A percentile compares a stretch with the other conserved stretches of the same genome.
Conservation (phyloP, 371 early-diverging fungal species). For the Lichtheimia ornata region DNA sequence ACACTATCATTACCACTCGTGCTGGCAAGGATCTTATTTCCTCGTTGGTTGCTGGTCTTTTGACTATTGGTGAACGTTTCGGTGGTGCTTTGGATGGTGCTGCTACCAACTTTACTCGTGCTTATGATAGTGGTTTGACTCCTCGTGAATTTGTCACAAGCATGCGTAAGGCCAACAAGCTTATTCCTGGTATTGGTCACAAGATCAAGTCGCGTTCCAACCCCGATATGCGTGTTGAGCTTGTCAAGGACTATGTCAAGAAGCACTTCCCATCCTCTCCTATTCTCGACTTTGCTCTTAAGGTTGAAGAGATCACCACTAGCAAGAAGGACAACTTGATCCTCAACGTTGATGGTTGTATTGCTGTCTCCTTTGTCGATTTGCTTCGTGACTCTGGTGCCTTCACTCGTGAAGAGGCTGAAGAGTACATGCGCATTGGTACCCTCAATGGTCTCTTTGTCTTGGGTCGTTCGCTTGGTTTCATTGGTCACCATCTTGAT, state of each 20-base stretch:
- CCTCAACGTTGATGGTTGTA: slow-evolving; percentile 96
- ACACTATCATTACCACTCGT: slow-evolving; percentile 98
- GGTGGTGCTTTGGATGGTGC: slow-evolving; percentile 98
- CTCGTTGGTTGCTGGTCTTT: slow-evolving; percentile 90
- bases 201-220: slow-evolving; percentile 98
- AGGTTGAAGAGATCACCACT: slow-evolving; percentile 95
- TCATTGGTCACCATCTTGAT: slow-evolving; percentile 96
- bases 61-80: slow-evolving; percentile 96
- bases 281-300: slow-evolving; percentile 90
- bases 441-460: slow-evolving; percentile 97
- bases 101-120: slow-evolving; percentile 84
- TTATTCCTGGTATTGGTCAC: slow-evolving; percentile 98
- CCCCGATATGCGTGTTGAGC: slow-evolving; percentile 95
- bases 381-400: slow-evolving; percentile 91
- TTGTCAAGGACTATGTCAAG: slow-evolving; percentile 92
- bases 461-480: slow-evolving; percentile 93
- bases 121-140: slow-evolving; percentile 87
- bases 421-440: slow-evolving; percentile 96
- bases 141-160: slow-evolving; percentile 90
- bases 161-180: slow-evolving; percentile 88
- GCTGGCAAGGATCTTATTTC: slow-evolving; percentile 97
- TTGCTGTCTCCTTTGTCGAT: slow-evolving; percentile 95
- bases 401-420: slow-evolving; percentile 92
- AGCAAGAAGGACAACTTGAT: slow-evolving; percentile 98
- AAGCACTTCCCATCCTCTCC: slow-evolving; percentile 88